Evolutionary conservation across 1,284 basidiomycete genomes (phyloP).

Genomic region (Ustilago xerochloae): DNA sequence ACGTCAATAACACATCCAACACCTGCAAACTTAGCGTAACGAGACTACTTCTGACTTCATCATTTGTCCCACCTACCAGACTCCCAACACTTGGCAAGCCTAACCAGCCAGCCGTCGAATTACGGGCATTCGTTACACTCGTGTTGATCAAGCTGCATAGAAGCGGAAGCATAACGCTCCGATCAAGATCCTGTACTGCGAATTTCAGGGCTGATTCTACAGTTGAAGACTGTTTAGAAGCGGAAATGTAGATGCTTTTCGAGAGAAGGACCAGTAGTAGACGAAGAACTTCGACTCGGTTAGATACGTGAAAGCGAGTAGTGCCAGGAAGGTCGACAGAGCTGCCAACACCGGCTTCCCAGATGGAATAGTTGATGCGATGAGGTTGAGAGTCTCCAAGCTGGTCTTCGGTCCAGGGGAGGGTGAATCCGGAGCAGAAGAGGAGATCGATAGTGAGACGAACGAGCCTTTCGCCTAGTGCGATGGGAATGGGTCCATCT

Average conservation of each 20-base stretch:
- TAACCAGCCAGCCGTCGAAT: conserved; percentile 39
- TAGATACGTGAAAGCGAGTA: conserved; percentile 45
- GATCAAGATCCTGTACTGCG: conserved; percentile 48
- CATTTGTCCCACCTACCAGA: conserved; percentile 32
- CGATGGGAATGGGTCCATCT: conserved; percentile 19
- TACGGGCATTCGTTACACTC: conserved; percentile 46
- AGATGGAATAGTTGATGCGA: conserved; percentile 55
- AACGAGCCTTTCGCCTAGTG: conserved; percentile 50
- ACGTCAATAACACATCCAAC: conserved; percentile 58
- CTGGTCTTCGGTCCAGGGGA: conserved; percentile 65
- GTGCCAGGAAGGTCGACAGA: conserved; percentile 55
- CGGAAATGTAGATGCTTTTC: conserved; percentile 62
- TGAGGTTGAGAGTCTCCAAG: conserved; percentile 19
- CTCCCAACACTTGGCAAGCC: conserved; percentile 31
- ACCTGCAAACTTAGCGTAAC: conserved; percentile 55
- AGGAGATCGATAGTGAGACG: conserved; percentile 57
- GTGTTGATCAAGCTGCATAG: conserved; percentile 66
- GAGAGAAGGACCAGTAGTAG: conserved; percentile 62
- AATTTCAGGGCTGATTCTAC: conserved; percentile 47
- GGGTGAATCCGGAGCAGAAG: conserved; percentile 65
- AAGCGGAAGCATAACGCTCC: conserved; percentile 55
- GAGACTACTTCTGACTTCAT: conserved; percentile 41
- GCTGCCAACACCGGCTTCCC: conserved; percentile 64
- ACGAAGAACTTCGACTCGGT: conserved; percentile 59
- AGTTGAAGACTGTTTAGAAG: conserved; percentile 21